Evolutionary conservation across 192 early-diverging fungal species (phyloP), one percentile per base, ranked within the genome.

Genomic region (Dimargaris verticillata): DNA sequence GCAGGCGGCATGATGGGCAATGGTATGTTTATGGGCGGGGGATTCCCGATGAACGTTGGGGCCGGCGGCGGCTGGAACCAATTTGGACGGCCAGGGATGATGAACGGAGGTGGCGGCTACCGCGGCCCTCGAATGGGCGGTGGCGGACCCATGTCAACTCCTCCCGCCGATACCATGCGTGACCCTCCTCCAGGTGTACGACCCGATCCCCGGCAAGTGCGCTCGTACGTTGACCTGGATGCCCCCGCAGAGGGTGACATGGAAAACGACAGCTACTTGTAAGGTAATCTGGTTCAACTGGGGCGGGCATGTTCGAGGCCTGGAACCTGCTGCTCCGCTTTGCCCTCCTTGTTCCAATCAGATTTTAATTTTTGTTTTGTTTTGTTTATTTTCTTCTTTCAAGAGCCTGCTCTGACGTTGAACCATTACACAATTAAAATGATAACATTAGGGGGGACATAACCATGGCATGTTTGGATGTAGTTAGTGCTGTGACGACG

Each of bases 221-320:
- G 86, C 61, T 87, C 81, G 22, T 94, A 94, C 62, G 82, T 88
- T 44, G 91, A 94, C 64, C 69, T 94, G 38, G 91, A 94, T 71
- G 86, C 85, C 45, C 89, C 91, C 5, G 85, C 83, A 24, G 87
- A 86, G 51, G 82, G 80, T 25, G 84, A 82, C 44, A 73, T 81
- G 57, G 84, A 88, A 59, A 64, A 77, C 42, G 78, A 81, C 17
- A 17, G 29, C 15, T 18, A 38, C 14, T n/a, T n/a, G n/a, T n/a
- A n/a, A n/a, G n/a, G n/a, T n/a, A n/a, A n/a, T n/a, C n/a, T n/a
- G n/a, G n/a, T n/a, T n/a, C n/a, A n/a, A n/a, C n/a, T n/a, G n/a
- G n/a, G n/a, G n/a, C n/a, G n/a, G n/a, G n/a, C n/a, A n/a, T n/a
- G n/a, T n/a, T n/a, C n/a, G n/a, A n/a, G n/a, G n/a, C n/a, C n/a